Percentiles rank a stretch among this genome's conserved stretches.
Conservation (phyloP, 768 basidiomycete species). For the Rubroboletus pulcherrimus region DNA sequence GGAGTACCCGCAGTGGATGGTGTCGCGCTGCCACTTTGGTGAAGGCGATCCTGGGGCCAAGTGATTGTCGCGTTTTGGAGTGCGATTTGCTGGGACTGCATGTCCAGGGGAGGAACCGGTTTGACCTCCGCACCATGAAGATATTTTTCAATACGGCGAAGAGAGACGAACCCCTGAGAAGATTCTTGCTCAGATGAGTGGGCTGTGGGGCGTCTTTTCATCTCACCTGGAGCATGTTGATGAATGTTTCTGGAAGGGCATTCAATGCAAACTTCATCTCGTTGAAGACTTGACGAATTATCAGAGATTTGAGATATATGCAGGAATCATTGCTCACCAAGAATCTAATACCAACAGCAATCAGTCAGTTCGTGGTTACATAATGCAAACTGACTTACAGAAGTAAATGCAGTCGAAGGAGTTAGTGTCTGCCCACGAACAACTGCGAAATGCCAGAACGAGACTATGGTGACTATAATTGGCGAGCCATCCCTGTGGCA, state of each 20-base stretch:
- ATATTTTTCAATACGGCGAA: slow-evolving; percentile 90
- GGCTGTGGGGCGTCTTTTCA: not conserved
- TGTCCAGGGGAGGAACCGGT: slow-evolving; percentile 51
- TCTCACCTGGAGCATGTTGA: slow-evolving; percentile 78
- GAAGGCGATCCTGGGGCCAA: slow-evolving; percentile 77
- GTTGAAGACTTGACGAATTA: slow-evolving; percentile 56
- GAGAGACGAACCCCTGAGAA: slow-evolving; percentile 68
- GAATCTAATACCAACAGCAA: slow-evolving; percentile 30
- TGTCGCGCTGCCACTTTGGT: slow-evolving; percentile 39
- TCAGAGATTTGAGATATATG: slow-evolving; percentile 1
- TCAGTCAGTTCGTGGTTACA: not conserved
- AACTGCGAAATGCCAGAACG: slow-evolving; percentile 73
- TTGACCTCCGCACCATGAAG: slow-evolving; percentile 70
- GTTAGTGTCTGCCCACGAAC: slow-evolving; percentile 65
- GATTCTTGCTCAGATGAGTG: not conserved
- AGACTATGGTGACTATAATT: slow-evolving; percentile 55
- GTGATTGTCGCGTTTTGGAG: slow-evolving; percentile 85
- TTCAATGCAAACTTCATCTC: slow-evolving; percentile 88
- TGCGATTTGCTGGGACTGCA: slow-evolving; percentile 58
- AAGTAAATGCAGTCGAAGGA: slow-evolving; percentile 82
- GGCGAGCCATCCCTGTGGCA: slow-evolving; percentile 42
- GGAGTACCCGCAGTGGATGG: slow-evolving; percentile 69
- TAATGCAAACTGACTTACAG: slow-evolving; percentile 36
- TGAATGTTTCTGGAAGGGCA: slow-evolving; percentile 86
- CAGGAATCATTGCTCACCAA: slow-evolving; percentile 30